Evolutionary conservation across 768 basidiomycete genomes (phyloP).

Genomic region (Tephrocybe sp.): DNA sequence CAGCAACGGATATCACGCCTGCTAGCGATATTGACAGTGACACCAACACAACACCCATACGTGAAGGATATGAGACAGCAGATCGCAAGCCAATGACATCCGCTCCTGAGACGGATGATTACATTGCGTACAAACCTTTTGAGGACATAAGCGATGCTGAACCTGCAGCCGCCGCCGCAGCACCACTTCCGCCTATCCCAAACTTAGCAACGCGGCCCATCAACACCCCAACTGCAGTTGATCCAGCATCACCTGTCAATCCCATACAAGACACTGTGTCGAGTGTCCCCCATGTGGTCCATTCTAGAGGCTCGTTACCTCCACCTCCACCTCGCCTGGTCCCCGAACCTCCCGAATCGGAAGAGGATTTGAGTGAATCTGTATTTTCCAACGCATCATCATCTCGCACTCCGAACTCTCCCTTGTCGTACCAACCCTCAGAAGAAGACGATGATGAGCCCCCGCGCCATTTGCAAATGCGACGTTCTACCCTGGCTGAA

Average conservation of each 20-base stretch:
- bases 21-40: constrained; percentile 12
- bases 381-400: background rate
- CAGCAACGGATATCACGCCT: constrained; percentile 9
- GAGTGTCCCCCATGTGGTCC: background rate
- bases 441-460: constrained; percentile 18
- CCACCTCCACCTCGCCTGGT: constrained; percentile 26
- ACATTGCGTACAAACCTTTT: background rate
- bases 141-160: constrained; percentile 9
- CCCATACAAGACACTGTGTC: constrained; percentile 3
- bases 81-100: constrained; percentile 4
- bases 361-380: constrained; percentile 22
- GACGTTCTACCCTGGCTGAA: constrained; percentile 5
- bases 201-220: constrained; percentile 14
- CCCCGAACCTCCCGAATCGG: constrained; percentile 26
- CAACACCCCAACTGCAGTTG: constrained; percentile 3
- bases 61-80: constrained; percentile 14
- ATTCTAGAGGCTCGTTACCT: constrained; percentile 12
- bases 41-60: background rate
- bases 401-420: background rate
- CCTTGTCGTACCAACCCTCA: constrained; percentile 1
- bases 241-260: constrained; percentile 8
- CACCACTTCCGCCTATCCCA: constrained; percentile 18
- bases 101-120: constrained; percentile 5
- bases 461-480: constrained; percentile 15
- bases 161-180: constrained; percentile 10